Percentiles rank a stretch among this genome's conserved stretches.
Evolutionary conservation across 2,329 filamentous ascomycete species (phyloP).

Genomic region (Lithohypha guttulata): DNA sequence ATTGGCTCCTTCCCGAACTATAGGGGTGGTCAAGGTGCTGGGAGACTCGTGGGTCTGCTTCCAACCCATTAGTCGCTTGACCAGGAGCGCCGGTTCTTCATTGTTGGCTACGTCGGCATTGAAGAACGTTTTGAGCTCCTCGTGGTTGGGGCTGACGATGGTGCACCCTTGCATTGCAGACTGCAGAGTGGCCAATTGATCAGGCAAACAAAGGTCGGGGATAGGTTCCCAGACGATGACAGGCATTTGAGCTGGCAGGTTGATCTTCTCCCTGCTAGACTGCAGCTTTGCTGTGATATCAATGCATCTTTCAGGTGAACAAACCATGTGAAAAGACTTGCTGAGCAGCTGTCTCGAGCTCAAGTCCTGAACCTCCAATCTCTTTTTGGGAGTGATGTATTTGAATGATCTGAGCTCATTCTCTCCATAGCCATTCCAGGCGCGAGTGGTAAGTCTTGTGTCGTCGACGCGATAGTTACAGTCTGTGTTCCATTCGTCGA

Average conservation of each 20-base stretch:
- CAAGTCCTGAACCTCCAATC: conserved; percentile 64
- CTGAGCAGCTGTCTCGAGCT: conserved; percentile 55
- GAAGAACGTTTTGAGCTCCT: conserved; percentile 81
- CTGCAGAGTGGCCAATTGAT: conserved; percentile 45
- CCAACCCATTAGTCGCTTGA: conserved; percentile 27
- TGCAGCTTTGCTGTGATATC: conserved; percentile 64
- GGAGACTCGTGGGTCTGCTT: too few relatives aligned
- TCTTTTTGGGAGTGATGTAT: conserved; percentile 77
- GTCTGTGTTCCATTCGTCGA: conserved; percentile 66
- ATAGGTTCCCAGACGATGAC: conserved; percentile 93
- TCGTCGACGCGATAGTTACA: conserved; percentile 57
- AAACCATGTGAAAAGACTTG: conserved; percentile 78
- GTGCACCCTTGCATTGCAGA: conserved; percentile 45
- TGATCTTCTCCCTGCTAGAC: conserved; percentile 35
- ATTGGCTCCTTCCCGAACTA: conserved; percentile 53
- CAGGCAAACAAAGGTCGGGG: conserved; percentile 71
- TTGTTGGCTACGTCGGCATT: conserved; percentile 25
- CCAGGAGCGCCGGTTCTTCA: conserved; percentile 24
- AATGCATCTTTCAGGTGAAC: conserved; percentile 65
- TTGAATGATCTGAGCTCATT: conserved; percentile 64
- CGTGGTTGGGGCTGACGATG: conserved; percentile 68
- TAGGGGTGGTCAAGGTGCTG: conserved; percentile 10
- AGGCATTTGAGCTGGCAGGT: conserved; percentile 42
- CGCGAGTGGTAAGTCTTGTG: conserved; percentile 67
- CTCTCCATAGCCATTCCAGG: conserved; percentile 80